A percentile compares a stretch with the other conserved stretches of the same genome.
phyloP scores from a whole-genome alignment of 2,329 filamentous ascomycete genomes.

The Aspergillus ustus region DNA sequence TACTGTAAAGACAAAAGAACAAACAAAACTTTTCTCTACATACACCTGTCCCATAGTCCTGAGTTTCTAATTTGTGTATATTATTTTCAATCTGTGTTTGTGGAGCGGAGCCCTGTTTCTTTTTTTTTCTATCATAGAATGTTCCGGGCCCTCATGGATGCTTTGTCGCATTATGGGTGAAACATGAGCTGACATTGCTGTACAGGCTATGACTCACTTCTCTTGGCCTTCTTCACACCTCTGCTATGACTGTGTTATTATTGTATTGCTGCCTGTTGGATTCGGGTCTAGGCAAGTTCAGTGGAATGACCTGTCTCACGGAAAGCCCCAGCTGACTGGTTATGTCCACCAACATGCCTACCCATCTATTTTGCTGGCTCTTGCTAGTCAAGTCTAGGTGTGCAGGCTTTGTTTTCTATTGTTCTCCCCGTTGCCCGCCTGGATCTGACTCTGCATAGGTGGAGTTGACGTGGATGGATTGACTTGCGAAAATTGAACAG shows the following conservation, averaged over 20 bases:
- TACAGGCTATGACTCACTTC: conserved; percentile 1
- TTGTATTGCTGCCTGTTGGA: not conserved
- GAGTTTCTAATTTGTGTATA: not conserved
- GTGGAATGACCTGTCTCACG: not conserved
- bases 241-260: not conserved
- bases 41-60: not conserved
- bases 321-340: not conserved
- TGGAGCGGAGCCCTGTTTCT: not conserved
- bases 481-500: no score
- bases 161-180: not conserved
- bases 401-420: no score
- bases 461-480: no score
- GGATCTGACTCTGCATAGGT: no score
- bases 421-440: no score
- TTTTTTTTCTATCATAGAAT: not conserved
- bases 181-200: conserved; percentile 1
- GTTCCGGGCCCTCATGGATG: not conserved
- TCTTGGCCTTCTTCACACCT: not conserved
- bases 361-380: no score
- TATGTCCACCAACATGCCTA: no score
- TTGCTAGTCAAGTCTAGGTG: no score
- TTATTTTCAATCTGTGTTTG: not conserved
- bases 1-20: not conserved
- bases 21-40: not conserved
- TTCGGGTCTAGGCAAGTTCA: not conserved